A percentile compares a stretch with the other conserved stretches of the same genome.
phyloP scores from a whole-genome alignment of 2,329 filamentous ascomycete genomes.

The Chaetomiaceae sp. region DNA sequence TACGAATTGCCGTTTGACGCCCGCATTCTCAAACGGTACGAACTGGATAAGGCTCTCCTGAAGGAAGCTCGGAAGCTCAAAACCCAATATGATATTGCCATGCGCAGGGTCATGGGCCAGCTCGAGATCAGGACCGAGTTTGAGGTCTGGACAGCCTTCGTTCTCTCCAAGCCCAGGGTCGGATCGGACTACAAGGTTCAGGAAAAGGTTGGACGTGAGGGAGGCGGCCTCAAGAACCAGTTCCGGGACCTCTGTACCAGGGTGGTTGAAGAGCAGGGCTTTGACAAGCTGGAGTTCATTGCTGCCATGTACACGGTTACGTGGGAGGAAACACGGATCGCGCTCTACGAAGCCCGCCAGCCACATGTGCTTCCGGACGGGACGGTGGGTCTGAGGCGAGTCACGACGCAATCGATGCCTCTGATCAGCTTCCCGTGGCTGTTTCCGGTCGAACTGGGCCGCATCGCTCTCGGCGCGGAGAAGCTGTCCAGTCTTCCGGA shows the following conservation, averaged over 20 bases:
- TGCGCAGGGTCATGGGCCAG: conserved; percentile 79
- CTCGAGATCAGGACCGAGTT: conserved; percentile 82
- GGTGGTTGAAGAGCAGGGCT: conserved; percentile 56
- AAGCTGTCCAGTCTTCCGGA: not conserved
- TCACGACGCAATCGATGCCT: conserved; percentile 56
- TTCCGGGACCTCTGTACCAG: conserved; percentile 64
- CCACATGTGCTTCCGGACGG: conserved; percentile 19
- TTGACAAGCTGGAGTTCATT: conserved; percentile 62
- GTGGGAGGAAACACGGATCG: conserved; percentile 60
- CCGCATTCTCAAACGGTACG: conserved; percentile 63
- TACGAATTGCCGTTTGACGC: conserved; percentile 70
- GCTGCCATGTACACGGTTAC: conserved; percentile 88
- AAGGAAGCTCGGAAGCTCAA: conserved; percentile 64
- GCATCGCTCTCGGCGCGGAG: conserved; percentile 39
- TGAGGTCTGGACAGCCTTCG: conserved; percentile 85
- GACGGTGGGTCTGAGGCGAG: conserved; percentile 33
- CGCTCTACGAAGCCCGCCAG: conserved; percentile 44
- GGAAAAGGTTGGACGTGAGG: conserved; percentile 71
- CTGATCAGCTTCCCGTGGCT: conserved; percentile 95
- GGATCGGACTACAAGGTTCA: conserved; percentile 79
- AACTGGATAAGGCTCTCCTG: conserved; percentile 51
- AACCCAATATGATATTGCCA: conserved; percentile 66
- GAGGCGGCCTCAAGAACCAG: conserved; percentile 59
- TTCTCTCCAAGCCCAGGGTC: conserved; percentile 67
- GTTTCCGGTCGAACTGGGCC: conserved; percentile 67